Conservation (phyloP, 345 rosid species). For the Lenwebbia sp. region DNA sequence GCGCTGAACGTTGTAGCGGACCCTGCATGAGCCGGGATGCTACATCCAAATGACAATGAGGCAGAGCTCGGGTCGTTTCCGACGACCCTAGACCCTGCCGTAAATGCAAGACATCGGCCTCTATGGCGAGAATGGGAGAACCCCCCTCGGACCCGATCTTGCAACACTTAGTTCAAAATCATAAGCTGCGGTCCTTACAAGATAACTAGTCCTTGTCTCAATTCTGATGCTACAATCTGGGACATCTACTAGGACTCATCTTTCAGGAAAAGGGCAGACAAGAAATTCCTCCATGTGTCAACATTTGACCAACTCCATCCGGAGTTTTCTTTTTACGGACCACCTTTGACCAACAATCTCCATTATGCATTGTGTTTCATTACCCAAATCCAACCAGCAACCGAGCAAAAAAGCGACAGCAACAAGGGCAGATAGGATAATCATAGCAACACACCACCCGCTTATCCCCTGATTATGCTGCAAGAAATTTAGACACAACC, state of each 20-base stretch:
- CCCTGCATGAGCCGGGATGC: slow-evolving; percentile 63
- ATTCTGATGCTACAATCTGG: background rate
- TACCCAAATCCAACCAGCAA: slow-evolving; percentile 45
- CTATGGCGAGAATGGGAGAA: background rate
- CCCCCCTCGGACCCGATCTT: background rate
- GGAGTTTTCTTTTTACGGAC: no score
- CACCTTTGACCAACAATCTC: no score
- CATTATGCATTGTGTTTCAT: slow-evolving; percentile 11
- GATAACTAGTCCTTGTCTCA: background rate
- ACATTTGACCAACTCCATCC: no score
- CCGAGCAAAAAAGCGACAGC: slow-evolving; percentile 42
- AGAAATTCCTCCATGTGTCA: no score
- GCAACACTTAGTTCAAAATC: no score
- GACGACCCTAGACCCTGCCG: slow-evolving; percentile 30
- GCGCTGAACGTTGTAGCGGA: slow-evolving; percentile 79
- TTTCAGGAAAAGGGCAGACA: background rate
- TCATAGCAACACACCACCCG: slow-evolving; percentile 48
- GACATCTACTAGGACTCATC: background rate
- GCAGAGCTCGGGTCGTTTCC: slow-evolving; percentile 62
- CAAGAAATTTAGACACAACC: background rate
- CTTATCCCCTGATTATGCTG: slow-evolving; percentile 36
- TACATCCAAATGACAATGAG: slow-evolving; percentile 75
- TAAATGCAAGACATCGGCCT: slow-evolving; percentile 28
- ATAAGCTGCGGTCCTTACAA: background rate
- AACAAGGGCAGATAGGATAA: slow-evolving; percentile 53